Percentiles rank a stretch among this genome's conserved stretches.
These are phyloP conservation scores for Tuber calosporum DNA, from an alignment of 495 filamentous ascomycete species.

Conservation along the genomic window DNA sequence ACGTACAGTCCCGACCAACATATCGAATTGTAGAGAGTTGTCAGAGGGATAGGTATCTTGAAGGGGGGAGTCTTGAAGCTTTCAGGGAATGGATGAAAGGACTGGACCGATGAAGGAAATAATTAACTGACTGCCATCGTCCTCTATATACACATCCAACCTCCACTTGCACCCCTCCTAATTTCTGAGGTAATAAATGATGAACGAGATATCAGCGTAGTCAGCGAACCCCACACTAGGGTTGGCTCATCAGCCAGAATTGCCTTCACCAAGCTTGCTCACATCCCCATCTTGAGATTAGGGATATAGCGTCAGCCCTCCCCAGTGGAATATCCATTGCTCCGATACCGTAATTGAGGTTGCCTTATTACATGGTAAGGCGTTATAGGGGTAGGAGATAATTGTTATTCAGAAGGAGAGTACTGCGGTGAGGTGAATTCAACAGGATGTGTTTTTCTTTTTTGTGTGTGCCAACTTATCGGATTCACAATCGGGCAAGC, in stretches of 20 bases:
- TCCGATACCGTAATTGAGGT: no score
- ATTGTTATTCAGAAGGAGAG: no score
- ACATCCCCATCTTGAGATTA: background rate
- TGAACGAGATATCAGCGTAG: background rate
- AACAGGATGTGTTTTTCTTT: no score
- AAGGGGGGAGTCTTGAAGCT: constrained; percentile 1
- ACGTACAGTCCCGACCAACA: constrained; percentile 17
- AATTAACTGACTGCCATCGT: background rate
- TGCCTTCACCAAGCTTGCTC: background rate
- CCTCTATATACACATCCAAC: constrained; percentile 18
- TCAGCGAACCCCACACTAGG: background rate
- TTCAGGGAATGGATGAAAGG: background rate
- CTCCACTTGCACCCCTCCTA: background rate
- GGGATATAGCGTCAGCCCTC: background rate
- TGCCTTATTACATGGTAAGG: no score
- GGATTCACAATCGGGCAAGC: no score
- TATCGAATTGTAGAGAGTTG: constrained; percentile 7
- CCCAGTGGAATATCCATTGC: background rate
- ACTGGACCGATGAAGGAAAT: constrained; percentile 7
- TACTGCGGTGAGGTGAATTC: no score
- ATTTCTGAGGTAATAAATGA: background rate
- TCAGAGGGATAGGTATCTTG: background rate
- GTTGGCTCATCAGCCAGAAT: background rate
- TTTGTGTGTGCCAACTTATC: no score
- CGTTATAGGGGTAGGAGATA: background rate